phyloP scores from a whole-genome alignment of 257 asterid species.

The Eucommia ulmoides region DNA sequence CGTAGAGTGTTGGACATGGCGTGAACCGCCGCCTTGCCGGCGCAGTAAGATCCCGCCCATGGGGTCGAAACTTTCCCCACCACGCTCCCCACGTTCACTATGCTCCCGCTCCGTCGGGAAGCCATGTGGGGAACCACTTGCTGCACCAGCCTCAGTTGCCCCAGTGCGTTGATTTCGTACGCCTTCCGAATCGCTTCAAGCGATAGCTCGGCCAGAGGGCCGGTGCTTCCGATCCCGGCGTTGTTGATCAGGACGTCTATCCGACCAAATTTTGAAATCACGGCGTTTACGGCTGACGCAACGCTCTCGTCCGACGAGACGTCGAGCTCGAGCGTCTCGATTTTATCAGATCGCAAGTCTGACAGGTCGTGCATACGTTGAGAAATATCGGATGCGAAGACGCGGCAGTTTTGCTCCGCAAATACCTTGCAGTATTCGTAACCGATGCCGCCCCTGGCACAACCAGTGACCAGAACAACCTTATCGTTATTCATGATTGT shows the following conservation, averaged over 20 bases:
- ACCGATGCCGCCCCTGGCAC: slow-evolving; percentile 79
- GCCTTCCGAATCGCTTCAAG: slow-evolving; percentile 30
- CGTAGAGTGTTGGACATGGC: slow-evolving; percentile 40
- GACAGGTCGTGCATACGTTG: slow-evolving; percentile 26
- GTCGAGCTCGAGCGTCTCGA: slow-evolving; percentile 48
- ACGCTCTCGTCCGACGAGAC: slow-evolving; percentile 55
- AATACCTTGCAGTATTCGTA: slow-evolving; percentile 74
- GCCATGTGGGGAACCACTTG: slow-evolving; percentile 65
- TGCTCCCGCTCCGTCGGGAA: slow-evolving; percentile 23
- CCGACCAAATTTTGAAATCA: slow-evolving; percentile 32
- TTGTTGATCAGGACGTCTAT: slow-evolving; percentile 59
- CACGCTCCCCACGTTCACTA: slow-evolving; percentile 62
- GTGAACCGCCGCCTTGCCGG: slow-evolving; percentile 56
- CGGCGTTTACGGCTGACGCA: slow-evolving; percentile 19
- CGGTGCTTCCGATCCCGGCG: slow-evolving; percentile 60
- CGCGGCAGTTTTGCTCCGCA: slow-evolving; percentile 43
- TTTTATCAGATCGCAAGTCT: slow-evolving; percentile 28
- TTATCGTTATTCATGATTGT: slow-evolving; percentile 28
- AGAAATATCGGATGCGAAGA: slow-evolving; percentile 43
- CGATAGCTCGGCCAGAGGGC: slow-evolving; percentile 64
- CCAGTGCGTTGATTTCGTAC: slow-evolving; percentile 49
- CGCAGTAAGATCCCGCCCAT: slow-evolving; percentile 75
- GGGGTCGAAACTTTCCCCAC: slow-evolving; percentile 66
- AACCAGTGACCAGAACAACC: slow-evolving; percentile 65
- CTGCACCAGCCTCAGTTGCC: slow-evolving; percentile 50